Conservation (phyloP, 805 yeast species). For the Monosporozyma solicola region DNA sequence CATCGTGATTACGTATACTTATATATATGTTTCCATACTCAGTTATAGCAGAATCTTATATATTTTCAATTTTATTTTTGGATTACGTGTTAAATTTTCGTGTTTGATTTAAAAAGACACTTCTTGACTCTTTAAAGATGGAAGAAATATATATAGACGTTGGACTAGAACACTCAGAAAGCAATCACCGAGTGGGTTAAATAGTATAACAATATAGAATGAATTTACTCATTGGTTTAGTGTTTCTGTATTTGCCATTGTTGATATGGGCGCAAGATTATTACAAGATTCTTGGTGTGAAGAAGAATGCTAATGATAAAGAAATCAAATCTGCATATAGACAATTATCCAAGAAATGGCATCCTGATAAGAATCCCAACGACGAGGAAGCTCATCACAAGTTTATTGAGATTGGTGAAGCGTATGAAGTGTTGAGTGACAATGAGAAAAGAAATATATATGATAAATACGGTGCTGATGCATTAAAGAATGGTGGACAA, state of each 20-base stretch:
- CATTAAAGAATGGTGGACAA: conserved; percentile 50
- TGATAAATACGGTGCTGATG: conserved; percentile 74
- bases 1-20: background rate
- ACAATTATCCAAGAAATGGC: conserved; percentile 71
- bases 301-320: conserved; percentile 59
- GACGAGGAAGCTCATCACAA: conserved; percentile 74
- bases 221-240: background rate
- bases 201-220: background rate
- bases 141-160: too few species aligned
- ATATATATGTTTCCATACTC: too few species aligned
- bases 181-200: too few species aligned
- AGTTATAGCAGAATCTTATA: background rate
- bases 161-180: background rate
- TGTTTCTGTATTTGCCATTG: conserved; percentile 3
- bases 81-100: background rate
- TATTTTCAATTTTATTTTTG: background rate
- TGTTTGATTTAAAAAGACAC: background rate
- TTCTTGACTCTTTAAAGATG: too few species aligned
- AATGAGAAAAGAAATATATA: conserved; percentile 57
- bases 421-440: conserved; percentile 78
- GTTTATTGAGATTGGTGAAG: conserved; percentile 88
- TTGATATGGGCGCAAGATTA: conserved; percentile 36
- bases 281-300: conserved; percentile 59
- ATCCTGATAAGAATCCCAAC: conserved; percentile 89
- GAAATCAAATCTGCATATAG: conserved; percentile 84